Evolutionary conservation across 768 basidiomycete genomes (phyloP).

Genomic region (Dictyophora rubrovolvata): DNA sequence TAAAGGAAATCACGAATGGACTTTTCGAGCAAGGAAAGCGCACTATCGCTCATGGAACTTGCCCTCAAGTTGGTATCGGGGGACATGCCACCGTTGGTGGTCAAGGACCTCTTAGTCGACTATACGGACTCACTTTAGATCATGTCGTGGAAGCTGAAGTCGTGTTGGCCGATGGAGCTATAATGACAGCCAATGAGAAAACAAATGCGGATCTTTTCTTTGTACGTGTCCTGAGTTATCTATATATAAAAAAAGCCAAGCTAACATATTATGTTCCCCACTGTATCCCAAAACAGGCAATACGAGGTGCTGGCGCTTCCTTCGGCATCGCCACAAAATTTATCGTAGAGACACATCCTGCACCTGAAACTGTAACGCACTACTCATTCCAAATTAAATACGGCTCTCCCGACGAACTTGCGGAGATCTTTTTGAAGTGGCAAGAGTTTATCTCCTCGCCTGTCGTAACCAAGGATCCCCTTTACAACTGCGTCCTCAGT

Average conservation of each 20-base stretch:
- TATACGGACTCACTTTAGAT: conserved; percentile 22
- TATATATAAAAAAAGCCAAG: neutral
- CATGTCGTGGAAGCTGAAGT: conserved; percentile 17
- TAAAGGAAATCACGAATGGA: conserved; percentile 16
- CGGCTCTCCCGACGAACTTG: neutral
- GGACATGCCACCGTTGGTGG: conserved; percentile 18
- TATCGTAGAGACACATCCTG: conserved; percentile 18
- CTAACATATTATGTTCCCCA: neutral
- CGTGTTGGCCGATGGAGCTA: conserved; percentile 18
- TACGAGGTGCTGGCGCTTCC: conserved; percentile 22
- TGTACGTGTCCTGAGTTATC: conserved; percentile 8
- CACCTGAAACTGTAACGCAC: conserved; percentile 14
- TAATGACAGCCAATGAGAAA: conserved; percentile 15
- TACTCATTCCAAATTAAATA: neutral
- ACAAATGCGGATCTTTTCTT: conserved; percentile 18
- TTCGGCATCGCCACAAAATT: conserved; percentile 24
- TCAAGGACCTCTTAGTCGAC: conserved; percentile 15
- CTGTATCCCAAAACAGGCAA: conserved; percentile 12
- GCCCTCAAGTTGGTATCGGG: conserved; percentile 22
- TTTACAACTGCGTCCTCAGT: neutral
- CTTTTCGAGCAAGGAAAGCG: conserved; percentile 15
- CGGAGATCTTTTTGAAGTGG: neutral
- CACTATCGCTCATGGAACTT: conserved; percentile 22
- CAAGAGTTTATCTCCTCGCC: neutral
- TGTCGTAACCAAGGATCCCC: neutral